Conservation (phyloP, 2,329 filamentous ascomycete genomes). For the Taxawa tesnikishii region DNA sequence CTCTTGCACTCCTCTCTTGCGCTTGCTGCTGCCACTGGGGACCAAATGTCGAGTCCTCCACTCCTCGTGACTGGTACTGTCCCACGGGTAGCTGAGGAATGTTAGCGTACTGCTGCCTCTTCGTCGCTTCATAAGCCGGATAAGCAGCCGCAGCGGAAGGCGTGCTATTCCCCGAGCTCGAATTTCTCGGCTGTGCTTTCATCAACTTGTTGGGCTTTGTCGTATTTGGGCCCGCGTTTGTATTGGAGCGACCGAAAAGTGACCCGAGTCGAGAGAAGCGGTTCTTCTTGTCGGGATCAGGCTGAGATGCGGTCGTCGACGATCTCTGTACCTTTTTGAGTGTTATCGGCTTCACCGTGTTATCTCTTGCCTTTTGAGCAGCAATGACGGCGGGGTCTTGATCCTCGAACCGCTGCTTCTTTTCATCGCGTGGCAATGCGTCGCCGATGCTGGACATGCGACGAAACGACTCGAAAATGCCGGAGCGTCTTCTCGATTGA, state of each 20-base stretch:
- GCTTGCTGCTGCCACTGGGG: constrained; percentile 4
- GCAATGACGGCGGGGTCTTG: constrained; percentile 3
- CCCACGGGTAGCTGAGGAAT: too few species aligned
- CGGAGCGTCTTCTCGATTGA: constrained; percentile 9
- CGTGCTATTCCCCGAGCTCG: constrained; percentile 13
- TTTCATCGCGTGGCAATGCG: neutral
- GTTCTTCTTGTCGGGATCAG: constrained; percentile 20
- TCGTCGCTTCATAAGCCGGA: constrained; percentile 2
- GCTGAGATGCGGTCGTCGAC: constrained; percentile 10
- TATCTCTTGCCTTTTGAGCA: constrained; percentile 2
- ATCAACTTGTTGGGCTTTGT: constrained; percentile 1
- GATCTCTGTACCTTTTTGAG: constrained; percentile 18
- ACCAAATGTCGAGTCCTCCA: neutral
- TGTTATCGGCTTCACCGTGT: constrained; percentile 8
- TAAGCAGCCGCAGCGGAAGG: constrained; percentile 10
- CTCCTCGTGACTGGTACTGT: neutral
- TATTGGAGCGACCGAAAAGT: constrained; percentile 28
- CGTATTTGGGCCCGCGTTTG: constrained; percentile 14
- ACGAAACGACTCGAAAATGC: constrained; percentile 14
- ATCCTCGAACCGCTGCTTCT: neutral
- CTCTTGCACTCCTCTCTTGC: constrained; percentile 1
- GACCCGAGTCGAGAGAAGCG: constrained; percentile 32
- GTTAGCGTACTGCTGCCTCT: neutral
- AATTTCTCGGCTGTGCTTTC: constrained; percentile 1
- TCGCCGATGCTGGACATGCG: constrained; percentile 6